These are phyloP conservation scores for Verticillium nonalfalfae DNA, from an alignment of 2,329 filamentous ascomycete species.

Conservation along the genomic window DNA sequence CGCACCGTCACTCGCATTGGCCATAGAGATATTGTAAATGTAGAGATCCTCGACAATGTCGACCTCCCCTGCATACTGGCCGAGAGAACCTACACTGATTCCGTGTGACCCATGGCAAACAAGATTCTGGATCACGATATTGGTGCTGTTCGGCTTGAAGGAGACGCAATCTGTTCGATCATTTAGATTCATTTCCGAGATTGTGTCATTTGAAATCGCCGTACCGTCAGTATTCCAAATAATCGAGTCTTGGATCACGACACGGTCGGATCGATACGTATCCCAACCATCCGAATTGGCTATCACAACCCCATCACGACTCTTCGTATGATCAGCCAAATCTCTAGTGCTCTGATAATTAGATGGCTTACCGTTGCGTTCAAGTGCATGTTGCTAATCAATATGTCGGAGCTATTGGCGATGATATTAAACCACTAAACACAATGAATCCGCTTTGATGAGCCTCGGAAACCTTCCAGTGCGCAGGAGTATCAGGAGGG, in stretches of 20 bases:
- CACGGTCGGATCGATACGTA: constrained; percentile 52
- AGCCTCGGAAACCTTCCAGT: background rate
- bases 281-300: constrained; percentile 60
- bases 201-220: too few relatives aligned
- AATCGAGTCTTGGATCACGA: constrained; percentile 61
- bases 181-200: background rate
- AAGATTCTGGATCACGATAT: constrained; percentile 61
- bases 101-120: constrained; percentile 65
- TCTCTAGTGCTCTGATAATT: background rate
- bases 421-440: constrained; percentile 45
- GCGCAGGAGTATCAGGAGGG: too few relatives aligned
- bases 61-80: constrained; percentile 56
- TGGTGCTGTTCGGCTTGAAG: constrained; percentile 70
- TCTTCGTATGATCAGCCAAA: background rate
- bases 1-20: constrained; percentile 56
- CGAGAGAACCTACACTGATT: constrained; percentile 64
- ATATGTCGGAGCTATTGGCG: constrained; percentile 58
- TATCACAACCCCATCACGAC: background rate
- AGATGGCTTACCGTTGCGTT: background rate
- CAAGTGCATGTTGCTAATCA: constrained; percentile 58
- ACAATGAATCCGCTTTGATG: background rate
- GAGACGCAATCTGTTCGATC: constrained; percentile 53
- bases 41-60: constrained; percentile 67
- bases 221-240: constrained; percentile 53
- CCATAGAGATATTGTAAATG: constrained; percentile 54